These are phyloP conservation scores for Diplodia mutila DNA, from an alignment of 2,329 filamentous ascomycete species.

Conservation along the genomic window DNA sequence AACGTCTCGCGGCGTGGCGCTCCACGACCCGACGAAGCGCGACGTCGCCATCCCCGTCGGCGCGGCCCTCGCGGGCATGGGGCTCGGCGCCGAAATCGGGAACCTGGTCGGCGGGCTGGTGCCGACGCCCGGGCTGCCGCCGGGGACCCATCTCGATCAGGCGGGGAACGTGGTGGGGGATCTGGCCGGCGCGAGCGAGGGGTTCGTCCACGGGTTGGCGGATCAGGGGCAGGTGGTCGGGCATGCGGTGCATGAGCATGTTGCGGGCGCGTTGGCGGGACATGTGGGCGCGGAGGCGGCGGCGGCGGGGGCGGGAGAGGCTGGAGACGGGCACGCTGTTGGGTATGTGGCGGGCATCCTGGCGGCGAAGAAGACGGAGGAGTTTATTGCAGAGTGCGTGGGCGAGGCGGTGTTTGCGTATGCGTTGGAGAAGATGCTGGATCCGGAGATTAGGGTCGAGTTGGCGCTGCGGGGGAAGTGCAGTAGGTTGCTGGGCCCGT, in stretches of 20 bases:
- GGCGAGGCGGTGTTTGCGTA: conserved; percentile 15
- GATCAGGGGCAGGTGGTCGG: neutral
- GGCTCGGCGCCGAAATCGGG: neutral
- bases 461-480: conserved; percentile 8
- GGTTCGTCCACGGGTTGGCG: neutral
- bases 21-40: conserved; percentile 11
- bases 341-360: conserved; percentile 19
- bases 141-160: neutral
- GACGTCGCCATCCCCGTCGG: conserved; percentile 8
- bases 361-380: conserved; percentile 23
- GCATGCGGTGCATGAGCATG: neutral
- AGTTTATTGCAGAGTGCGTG: conserved; percentile 7
- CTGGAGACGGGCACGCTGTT: neutral
- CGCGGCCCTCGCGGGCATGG: conserved; percentile 7
- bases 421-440: conserved; percentile 19
- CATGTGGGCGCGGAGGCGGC: neutral
- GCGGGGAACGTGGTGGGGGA: neutral
- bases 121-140: neutral
- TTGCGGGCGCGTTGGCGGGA: neutral
- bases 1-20: neutral
- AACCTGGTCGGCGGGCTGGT: neutral
- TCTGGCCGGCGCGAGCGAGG: neutral
- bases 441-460: conserved; percentile 16
- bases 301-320: neutral
- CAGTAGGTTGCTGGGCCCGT: conserved; percentile 11